phyloP scores from a whole-genome alignment of 2,329 filamentous ascomycete genomes.

The Chaetomiaceae sp. region DNA sequence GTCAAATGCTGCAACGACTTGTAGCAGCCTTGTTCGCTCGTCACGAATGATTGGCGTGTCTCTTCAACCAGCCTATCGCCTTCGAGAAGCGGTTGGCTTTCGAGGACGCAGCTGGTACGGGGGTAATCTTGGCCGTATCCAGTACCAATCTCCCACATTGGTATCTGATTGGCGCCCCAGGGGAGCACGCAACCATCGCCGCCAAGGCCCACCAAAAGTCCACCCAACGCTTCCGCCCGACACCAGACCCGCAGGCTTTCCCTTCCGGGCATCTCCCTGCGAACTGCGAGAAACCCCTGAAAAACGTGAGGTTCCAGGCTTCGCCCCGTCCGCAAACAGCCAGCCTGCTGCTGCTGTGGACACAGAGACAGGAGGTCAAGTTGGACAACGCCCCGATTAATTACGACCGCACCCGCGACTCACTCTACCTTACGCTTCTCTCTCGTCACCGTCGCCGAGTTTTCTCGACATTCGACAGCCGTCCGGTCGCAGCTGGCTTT shows the following conservation, averaged over 20 bases:
- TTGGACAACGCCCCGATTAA: conserved; percentile 8
- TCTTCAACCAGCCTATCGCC: neutral
- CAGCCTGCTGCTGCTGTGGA: neutral
- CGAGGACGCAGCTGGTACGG: conserved; percentile 4
- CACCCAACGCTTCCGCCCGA: too few relatives aligned
- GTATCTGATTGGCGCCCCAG: conserved; percentile 16
- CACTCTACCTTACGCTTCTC: conserved; percentile 1
- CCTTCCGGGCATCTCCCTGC: conserved; percentile 5
- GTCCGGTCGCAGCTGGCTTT: conserved; percentile 21
- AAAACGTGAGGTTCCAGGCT: conserved; percentile 10
- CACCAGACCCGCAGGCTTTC: conserved; percentile 4
- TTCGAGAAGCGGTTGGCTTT: neutral
- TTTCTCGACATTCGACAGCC: conserved; percentile 6
- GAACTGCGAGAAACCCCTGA: conserved; percentile 3
- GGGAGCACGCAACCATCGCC: conserved; percentile 16
- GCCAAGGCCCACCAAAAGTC: neutral
- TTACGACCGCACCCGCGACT: neutral
- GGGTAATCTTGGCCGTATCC: conserved; percentile 8
- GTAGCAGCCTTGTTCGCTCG: too few relatives aligned
- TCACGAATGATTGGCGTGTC: too few relatives aligned
- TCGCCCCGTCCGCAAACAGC: conserved; percentile 4
- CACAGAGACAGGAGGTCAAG: too few relatives aligned
- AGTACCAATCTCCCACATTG: conserved; percentile 21
- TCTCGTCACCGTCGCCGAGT: conserved; percentile 5
- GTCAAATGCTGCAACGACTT: too few relatives aligned